Conservation (phyloP, 768 basidiomycete species). For the Leccinum olivaceopallidum region DNA sequence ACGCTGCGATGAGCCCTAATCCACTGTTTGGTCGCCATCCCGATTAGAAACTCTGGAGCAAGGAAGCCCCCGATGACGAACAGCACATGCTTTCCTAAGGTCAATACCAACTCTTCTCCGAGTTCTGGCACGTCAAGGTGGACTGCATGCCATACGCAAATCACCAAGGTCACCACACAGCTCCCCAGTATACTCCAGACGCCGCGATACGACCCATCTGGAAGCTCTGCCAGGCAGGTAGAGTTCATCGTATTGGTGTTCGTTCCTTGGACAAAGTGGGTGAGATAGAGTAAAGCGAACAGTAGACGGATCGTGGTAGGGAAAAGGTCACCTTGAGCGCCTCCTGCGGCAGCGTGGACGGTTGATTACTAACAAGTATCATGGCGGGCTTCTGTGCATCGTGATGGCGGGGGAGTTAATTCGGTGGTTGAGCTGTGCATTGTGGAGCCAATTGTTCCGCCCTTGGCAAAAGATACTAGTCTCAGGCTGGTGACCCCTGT, state of each 20-base stretch:
- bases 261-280: not conserved
- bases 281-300: not conserved
- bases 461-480: too few species aligned
- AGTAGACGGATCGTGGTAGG: too few species aligned
- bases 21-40: not conserved
- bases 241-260: not conserved
- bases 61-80: not conserved
- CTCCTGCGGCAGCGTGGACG: too few species aligned
- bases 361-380: too few species aligned
- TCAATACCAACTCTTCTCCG: not conserved
- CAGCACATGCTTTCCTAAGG: not conserved
- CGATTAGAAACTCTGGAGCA: not conserved
- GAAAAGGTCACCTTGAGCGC: too few species aligned
- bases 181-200: not conserved
- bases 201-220: not conserved
- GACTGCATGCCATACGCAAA: not conserved
- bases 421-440: too few species aligned
- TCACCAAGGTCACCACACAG: not conserved
- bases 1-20: not conserved
- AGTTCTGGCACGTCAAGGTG: not conserved
- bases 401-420: too few species aligned
- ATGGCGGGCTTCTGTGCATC: too few species aligned
- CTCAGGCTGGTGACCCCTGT: too few species aligned
- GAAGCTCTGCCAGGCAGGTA: not conserved
- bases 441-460: too few species aligned